Evolutionary conservation across 805 yeast species (phyloP).

Genomic region (Starmerella sp.): DNA sequence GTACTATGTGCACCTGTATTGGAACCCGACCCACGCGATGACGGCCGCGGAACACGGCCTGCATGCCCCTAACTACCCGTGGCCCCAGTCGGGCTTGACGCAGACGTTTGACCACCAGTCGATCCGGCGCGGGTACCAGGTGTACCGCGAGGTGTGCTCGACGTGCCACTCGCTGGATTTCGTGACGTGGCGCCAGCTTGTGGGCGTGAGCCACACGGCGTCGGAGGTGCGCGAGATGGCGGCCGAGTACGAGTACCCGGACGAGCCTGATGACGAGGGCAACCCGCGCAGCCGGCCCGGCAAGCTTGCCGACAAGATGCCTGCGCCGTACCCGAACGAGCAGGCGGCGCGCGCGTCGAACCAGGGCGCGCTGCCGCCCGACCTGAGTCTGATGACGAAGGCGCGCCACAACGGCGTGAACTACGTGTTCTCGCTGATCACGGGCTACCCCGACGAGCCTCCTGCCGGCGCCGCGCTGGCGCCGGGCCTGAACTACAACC

Average conservation of each 20-base stretch:
- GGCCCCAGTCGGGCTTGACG: slow-evolving; percentile 74
- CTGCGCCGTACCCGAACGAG: slow-evolving; percentile 93
- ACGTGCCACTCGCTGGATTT: slow-evolving; percentile 96
- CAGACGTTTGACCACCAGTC: slow-evolving; percentile 80
- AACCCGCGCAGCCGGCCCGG: slow-evolving; percentile 97
- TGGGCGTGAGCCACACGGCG: slow-evolving; percentile 90
- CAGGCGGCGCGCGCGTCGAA: slow-evolving; percentile 99
- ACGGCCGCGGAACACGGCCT: slow-evolving; percentile 98
- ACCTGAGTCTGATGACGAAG: slow-evolving; percentile 90
- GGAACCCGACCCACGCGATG: slow-evolving; percentile 76
- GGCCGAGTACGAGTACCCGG: slow-evolving; percentile 95
- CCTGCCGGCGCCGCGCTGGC: slow-evolving; percentile 95
- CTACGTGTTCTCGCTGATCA: slow-evolving; percentile 85
- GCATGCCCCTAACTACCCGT: slow-evolving; percentile 83
- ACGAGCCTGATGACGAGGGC: slow-evolving; percentile 92
- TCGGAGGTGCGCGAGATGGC: slow-evolving; percentile 86
- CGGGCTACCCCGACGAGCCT: slow-evolving; percentile 98
- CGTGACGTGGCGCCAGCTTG: slow-evolving; percentile 96
- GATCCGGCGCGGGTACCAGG: slow-evolving; percentile 98
- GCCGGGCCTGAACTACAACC: slow-evolving; percentile 94
- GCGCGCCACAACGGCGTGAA: slow-evolving; percentile 98
- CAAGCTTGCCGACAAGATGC: slow-evolving; percentile 89
- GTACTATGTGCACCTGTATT: slow-evolving; percentile 17
- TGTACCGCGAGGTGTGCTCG: slow-evolving; percentile 97
- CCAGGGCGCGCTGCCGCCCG: slow-evolving; percentile 99